A percentile compares a stretch with the other conserved stretches of the same genome.
These are phyloP conservation scores for Meredithiella fracta DNA, from an alignment of 2,329 filamentous ascomycete species.

Conservation along the genomic window DNA sequence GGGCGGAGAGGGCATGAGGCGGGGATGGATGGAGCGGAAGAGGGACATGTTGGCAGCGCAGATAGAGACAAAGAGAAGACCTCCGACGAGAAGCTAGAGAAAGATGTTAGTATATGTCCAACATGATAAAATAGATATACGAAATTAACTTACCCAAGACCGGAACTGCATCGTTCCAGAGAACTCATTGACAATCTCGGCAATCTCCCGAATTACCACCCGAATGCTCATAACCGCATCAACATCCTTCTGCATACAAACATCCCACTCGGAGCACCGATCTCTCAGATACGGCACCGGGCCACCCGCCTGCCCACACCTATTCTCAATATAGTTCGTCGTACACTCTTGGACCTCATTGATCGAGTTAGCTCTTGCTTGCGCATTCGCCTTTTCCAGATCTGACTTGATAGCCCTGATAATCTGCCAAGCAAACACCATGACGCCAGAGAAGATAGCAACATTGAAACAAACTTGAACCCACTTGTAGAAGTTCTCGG, in stretches of 20 bases:
- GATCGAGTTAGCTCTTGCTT: slow-evolving; percentile 51
- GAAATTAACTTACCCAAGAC: slow-evolving; percentile 32
- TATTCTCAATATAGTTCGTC: slow-evolving; percentile 58
- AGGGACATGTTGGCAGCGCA: slow-evolving; percentile 35
- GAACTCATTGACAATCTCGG: slow-evolving; percentile 86
- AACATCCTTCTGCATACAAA: slow-evolving; percentile 76
- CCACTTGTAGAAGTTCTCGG: slow-evolving; percentile 43
- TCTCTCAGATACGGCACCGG: slow-evolving; percentile 52
- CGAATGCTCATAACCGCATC: slow-evolving; percentile 61
- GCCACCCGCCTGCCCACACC: slow-evolving; percentile 42
- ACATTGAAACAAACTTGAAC: slow-evolving; percentile 47
- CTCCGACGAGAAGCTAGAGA: slow-evolving; percentile 33
- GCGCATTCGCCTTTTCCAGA: slow-evolving; percentile 53
- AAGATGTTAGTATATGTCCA: slow-evolving; percentile 2
- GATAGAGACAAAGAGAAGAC: slow-evolving; percentile 31
- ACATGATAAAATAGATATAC: not conserved
- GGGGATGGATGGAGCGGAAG: slow-evolving; percentile 10
- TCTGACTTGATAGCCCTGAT: slow-evolving; percentile 57
- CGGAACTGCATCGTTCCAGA: slow-evolving; percentile 83
- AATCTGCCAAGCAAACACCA: slow-evolving; percentile 54
- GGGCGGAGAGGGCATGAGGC: not conserved
- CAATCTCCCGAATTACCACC: slow-evolving; percentile 73
- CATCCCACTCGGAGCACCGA: slow-evolving; percentile 65
- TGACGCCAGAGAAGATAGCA: slow-evolving; percentile 35
- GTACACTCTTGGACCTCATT: slow-evolving; percentile 59